These are phyloP conservation scores for Boletus eberwhitei DNA, from an alignment of 768 basidiomycete species.

Conservation along the genomic window DNA sequence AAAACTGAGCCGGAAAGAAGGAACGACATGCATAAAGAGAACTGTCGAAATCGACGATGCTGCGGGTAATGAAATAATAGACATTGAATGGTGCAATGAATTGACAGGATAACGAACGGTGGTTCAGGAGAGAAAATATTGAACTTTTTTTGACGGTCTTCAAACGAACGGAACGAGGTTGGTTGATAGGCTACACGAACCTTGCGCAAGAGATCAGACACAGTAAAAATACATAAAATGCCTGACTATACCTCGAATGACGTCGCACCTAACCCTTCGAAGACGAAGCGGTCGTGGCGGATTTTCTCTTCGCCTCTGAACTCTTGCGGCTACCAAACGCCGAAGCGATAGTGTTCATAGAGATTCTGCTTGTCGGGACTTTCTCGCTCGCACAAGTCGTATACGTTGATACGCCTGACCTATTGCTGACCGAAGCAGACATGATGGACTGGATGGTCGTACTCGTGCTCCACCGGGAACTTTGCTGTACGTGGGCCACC, in stretches of 20 bases:
- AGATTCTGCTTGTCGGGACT: conserved; percentile 24
- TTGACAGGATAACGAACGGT: neutral
- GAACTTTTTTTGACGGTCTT: conserved; percentile 4
- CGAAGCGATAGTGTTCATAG: conserved; percentile 26
- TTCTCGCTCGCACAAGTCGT: conserved; percentile 28
- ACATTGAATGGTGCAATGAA: neutral
- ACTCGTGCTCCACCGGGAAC: conserved; percentile 32
- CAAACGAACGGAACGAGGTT: neutral
- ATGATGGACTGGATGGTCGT: conserved; percentile 27
- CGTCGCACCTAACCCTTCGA: conserved; percentile 19
- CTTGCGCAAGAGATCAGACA: conserved; percentile 8
- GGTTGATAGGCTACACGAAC: neutral
- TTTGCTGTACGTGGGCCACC: conserved; percentile 17
- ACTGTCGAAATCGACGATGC: conserved; percentile 2
- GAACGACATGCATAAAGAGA: conserved; percentile 6
- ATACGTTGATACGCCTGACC: conserved; percentile 27
- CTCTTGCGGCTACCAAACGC: conserved; percentile 27
- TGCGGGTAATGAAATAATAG: conserved; percentile 4
- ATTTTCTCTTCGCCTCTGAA: conserved; percentile 27
- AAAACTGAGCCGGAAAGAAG: conserved; percentile 3
- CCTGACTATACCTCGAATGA: neutral
- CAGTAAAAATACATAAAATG: no score
- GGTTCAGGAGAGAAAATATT: neutral
- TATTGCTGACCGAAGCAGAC: conserved; percentile 26
- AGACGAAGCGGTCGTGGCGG: conserved; percentile 22